Evolutionary conservation across 2,329 filamentous ascomycete genomes (phyloP).

Genomic region (Diaporthe velutina): DNA sequence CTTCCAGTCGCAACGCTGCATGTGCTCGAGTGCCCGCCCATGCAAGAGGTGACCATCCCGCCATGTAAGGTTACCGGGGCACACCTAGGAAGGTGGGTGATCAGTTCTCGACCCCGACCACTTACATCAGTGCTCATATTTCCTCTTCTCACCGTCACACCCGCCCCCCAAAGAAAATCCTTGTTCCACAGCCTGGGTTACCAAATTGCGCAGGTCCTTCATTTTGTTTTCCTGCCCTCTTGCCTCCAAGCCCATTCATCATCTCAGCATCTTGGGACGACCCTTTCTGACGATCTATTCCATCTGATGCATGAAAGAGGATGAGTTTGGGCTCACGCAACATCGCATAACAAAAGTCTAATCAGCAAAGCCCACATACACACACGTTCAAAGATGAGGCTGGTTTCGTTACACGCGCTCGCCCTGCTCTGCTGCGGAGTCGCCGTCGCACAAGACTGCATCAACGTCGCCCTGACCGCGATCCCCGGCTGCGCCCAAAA

Average conservation of each 20-base stretch:
- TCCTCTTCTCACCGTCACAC: slow-evolving; percentile 16
- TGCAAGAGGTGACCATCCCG: slow-evolving; percentile 25
- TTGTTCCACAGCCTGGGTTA: not conserved
- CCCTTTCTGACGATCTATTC: not conserved
- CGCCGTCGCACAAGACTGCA: slow-evolving; percentile 42
- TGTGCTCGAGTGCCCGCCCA: slow-evolving; percentile 13
- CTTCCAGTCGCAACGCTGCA: slow-evolving; percentile 12
- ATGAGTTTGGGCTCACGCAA: not conserved
- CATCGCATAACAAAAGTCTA: not conserved
- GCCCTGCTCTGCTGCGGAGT: slow-evolving; percentile 15
- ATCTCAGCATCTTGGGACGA: slow-evolving; percentile 19
- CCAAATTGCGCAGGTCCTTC: not conserved
- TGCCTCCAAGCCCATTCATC: slow-evolving; percentile 1
- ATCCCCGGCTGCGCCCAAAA: slow-evolving; percentile 49
- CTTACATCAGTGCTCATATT: slow-evolving; percentile 26
- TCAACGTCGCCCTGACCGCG: slow-evolving; percentile 44
- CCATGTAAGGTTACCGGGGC: not conserved
- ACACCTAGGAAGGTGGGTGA: slow-evolving; percentile 23
- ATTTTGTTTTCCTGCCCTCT: slow-evolving; percentile 3
- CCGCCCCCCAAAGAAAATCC: not conserved
- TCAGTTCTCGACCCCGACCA: slow-evolving; percentile 13
- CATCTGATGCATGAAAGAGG: not conserved
- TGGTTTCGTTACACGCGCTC: slow-evolving; percentile 13
- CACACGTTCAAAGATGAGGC: slow-evolving; percentile 29
- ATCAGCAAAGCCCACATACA: not conserved